Percentiles rank a stretch among this genome's conserved stretches.
Conservation (phyloP, 352 stramenopile species). For the Aphanomyces cochlioides region DNA sequence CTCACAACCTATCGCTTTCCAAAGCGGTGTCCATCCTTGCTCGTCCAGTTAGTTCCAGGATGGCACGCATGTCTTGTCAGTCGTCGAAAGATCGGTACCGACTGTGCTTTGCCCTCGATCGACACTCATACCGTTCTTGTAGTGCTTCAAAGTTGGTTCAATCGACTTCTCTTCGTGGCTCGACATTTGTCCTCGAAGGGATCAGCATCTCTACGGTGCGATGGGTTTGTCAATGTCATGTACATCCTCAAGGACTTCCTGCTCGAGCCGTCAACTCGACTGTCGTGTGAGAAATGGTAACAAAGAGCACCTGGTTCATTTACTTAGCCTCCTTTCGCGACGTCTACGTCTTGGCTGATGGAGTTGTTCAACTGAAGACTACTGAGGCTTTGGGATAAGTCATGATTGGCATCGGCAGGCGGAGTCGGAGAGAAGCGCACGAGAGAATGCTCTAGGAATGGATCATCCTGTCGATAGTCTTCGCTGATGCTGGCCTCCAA, state of each 20-base stretch:
- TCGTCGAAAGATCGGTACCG: slow-evolving; percentile 3
- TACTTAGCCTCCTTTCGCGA: too few relatives aligned
- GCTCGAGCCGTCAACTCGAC: slow-evolving; percentile 33
- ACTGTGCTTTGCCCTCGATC: neutral
- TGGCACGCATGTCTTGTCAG: neutral
- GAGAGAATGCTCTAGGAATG: too few relatives aligned
- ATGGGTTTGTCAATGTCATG: slow-evolving; percentile 47
- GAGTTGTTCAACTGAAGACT: too few relatives aligned
- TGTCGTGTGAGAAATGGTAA: neutral
- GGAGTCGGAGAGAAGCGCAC: too few relatives aligned
- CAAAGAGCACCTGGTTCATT: neutral
- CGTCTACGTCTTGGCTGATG: too few relatives aligned
- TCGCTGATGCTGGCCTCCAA: too few relatives aligned
- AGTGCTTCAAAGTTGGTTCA: slow-evolving; percentile 25
- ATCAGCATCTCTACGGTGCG: slow-evolving; percentile 32
- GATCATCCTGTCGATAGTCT: too few relatives aligned
- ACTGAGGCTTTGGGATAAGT: too few relatives aligned
- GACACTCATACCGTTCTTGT: neutral
- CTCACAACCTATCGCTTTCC: slow-evolving; percentile 11
- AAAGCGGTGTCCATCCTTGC: slow-evolving; percentile 11
- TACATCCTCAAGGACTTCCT: slow-evolving; percentile 56
- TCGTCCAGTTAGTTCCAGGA: neutral
- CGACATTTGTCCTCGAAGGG: neutral
- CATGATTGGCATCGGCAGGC: too few relatives aligned
- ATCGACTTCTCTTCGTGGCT: slow-evolving; percentile 17